phyloP scores from a whole-genome alignment of 108 stramenopile species.

The Nitzschia putrida region DNA sequence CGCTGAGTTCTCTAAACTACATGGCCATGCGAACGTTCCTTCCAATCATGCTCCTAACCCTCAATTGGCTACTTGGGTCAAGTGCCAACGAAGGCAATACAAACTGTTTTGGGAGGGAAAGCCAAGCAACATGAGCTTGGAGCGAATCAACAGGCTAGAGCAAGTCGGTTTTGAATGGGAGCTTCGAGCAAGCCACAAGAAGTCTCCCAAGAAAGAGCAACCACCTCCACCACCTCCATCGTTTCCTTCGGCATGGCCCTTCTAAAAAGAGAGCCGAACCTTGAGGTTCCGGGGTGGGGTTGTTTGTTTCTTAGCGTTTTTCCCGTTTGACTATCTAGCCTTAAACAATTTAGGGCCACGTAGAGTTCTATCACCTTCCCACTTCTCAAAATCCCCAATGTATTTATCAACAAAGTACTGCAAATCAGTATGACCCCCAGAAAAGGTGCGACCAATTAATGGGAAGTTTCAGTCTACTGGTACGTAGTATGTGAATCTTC shows the following conservation, averaged over 20 bases:
- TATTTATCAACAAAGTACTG: too few species aligned
- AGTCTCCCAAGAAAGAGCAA: neutral
- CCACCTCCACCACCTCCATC: neutral
- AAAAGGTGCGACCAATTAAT: too few species aligned
- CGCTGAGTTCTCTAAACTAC: conserved; percentile 11
- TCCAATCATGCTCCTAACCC: conserved; percentile 31
- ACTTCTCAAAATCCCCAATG: too few species aligned
- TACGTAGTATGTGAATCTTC: too few species aligned
- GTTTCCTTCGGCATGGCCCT: neutral
- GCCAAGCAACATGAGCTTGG: conserved; percentile 38
- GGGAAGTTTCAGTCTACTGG: too few species aligned
- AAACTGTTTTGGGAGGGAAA: conserved; percentile 48
- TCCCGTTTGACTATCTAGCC: too few species aligned
- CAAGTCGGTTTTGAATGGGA: conserved; percentile 50
- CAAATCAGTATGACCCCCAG: too few species aligned
- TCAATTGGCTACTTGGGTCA: conserved; percentile 48
- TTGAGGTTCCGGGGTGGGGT: too few species aligned
- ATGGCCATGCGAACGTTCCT: conserved; percentile 46
- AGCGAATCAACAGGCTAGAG: conserved; percentile 36
- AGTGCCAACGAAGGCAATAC: conserved; percentile 49
- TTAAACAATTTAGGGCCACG: too few species aligned
- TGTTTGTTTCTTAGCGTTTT: too few species aligned
- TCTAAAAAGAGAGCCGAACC: neutral
- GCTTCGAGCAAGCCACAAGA: conserved; percentile 22
- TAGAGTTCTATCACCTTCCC: too few species aligned